Evolutionary conservation across 352 stramenopile genomes (phyloP), one percentile per base, ranked within the genome.

Genomic region (Globisporangium mamillatum): DNA sequence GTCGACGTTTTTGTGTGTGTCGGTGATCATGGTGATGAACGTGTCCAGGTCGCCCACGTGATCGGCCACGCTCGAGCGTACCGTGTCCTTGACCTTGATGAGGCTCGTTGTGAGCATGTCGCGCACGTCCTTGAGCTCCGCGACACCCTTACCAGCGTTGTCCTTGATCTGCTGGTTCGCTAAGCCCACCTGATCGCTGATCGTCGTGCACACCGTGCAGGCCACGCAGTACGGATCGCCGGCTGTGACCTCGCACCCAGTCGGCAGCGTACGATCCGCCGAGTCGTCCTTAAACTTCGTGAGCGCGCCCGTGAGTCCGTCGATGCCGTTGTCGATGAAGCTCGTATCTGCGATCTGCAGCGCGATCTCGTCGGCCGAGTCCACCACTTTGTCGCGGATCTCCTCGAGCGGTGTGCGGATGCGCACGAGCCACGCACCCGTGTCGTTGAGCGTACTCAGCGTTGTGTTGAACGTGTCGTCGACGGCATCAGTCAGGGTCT

Each of bases 301-400:
- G 25, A 92, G 79, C 12, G 69, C 54, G 8, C 4, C 52, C 0
- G 72, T 81, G 25, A 90, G 48, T 24, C 63, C 68, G 2, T 63
- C 41, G 53, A 79, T 60, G 8, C 82, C 84, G 1, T 54, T 50
- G 18, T 85, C 71, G 55, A 92, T 83, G 46, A 90, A 88, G 46
- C 67, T 67, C 2, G 81, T 86, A 8, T 64, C 75, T 16, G 32
- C 59, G 1, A 92, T 64, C 24, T 79, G 53, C 1, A 57, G 29
- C 1, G 71, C 71, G 56, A 92, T 75, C 8, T 62, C 54, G 32
- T 56, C 65, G 0, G 80, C 69, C 0, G 81, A 84, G 0, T 34
- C 60, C 5, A 72, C 25, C 10, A 92, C 79, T 4, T 63, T 87
- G 53, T 78, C 76, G 18, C 72, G 72, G 24, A 92, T 78, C 18